Base-by-base conservation (phyloP, 768 basidiomycete species). In the Podaxis pistillaris region DNA sequence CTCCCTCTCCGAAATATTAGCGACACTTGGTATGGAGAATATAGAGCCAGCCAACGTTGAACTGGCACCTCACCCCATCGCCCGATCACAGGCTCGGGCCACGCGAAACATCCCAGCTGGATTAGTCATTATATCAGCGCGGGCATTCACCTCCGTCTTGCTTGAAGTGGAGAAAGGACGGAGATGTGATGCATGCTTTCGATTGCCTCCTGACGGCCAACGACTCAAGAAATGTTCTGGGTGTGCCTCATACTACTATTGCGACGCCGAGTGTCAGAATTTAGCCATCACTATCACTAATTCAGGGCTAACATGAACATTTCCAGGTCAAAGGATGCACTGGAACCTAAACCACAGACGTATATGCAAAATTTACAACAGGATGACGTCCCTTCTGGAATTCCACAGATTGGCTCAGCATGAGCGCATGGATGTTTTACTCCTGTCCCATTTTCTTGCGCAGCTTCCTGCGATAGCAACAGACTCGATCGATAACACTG, bases 221-320 rank as follows among this genome's bases (percentile, higher is more conserved):
- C 68, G 63, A 37, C 77, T 91, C 49, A 81, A 75, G 64, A 79
- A 78, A 69, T 93, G 91, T 65, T 79, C 83, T 3, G 85, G 86
- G 12, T 93, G 91, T 66, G 82, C 79, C 15, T 79, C 82, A 0
- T 90, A 88, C 69, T 91, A 85, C 83, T 94, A 94, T 68, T 94
- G 91, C 67, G 80, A 82, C 65, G 65, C 76, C 24, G 67, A 76
- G 71, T 94, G 91, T 92, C 71, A 72, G 83, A 51, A 40, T 52
- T 40, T 60, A 15, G 51, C 62, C 62, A 8, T 33, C 51, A 56
- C 54, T 58, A 40, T 19, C 7, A 49, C 51, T 60, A 53, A 54
- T 47, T 52, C 54, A 50, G 54, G 55, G 22, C 37, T 60, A 60
- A 46, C 36, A 52, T 62, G 46, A 15, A 15, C 50, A 24, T 66